Percentiles rank a stretch among this genome's conserved stretches.
Evolutionary conservation across 2,329 filamentous ascomycete genomes (phyloP).

Genomic region (Emydomyces testavorans): DNA sequence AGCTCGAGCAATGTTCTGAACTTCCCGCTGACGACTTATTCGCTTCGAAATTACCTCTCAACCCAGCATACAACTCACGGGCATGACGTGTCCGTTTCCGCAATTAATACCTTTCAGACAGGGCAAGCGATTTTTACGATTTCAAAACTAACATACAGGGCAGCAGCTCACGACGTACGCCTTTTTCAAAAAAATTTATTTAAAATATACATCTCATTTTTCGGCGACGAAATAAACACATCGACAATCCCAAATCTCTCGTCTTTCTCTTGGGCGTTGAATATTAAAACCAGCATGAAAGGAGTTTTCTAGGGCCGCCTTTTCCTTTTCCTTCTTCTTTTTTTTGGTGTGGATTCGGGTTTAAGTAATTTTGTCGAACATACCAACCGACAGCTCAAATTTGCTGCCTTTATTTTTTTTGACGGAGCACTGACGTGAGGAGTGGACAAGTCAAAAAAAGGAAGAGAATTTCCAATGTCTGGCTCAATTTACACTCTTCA

Average conservation of each 20-base stretch:
- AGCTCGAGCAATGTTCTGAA: not conserved
- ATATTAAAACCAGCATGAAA: constrained; percentile 5
- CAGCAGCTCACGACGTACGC: too few species aligned
- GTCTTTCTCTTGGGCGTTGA: not conserved
- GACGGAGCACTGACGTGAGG: too few species aligned
- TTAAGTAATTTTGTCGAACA: too few species aligned
- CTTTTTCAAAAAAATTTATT: too few species aligned
- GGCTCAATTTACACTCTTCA: too few species aligned
- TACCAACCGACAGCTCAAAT: too few species aligned
- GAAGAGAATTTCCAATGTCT: too few species aligned
- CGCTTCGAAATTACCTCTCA: constrained; percentile 26
- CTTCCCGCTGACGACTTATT: constrained; percentile 19
- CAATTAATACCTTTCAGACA: too few species aligned
- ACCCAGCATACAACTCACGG: constrained; percentile 18
- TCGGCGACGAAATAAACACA: constrained; percentile 5
- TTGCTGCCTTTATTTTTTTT: too few species aligned
- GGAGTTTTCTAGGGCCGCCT: constrained; percentile 3
- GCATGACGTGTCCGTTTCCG: not conserved
- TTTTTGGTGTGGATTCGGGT: too few species aligned
- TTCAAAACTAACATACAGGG: too few species aligned
- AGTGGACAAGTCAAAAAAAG: too few species aligned
- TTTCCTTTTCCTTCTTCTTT: not conserved
- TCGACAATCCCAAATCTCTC: not conserved
- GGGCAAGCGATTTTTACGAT: not conserved
- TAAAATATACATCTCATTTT: constrained; percentile 5